phyloP scores from a whole-genome alignment of 2,329 filamentous ascomycete species.

The Ceratocystis albifundus region DNA sequence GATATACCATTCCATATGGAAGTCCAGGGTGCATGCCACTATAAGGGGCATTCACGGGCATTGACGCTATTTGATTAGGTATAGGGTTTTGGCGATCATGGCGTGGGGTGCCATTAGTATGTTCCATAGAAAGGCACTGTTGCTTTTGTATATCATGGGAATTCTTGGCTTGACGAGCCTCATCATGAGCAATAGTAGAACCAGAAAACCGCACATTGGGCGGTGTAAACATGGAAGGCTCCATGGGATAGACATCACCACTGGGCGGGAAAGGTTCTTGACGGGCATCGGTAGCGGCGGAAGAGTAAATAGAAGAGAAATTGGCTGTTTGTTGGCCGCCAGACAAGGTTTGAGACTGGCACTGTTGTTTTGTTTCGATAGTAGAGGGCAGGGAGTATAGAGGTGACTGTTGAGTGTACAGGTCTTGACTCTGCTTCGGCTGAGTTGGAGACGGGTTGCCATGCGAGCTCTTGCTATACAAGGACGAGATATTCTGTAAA shows the following conservation, averaged over 20 bases:
- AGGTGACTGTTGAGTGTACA: not conserved
- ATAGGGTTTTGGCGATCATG: not conserved
- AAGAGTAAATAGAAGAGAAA: not conserved
- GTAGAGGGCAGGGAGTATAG: not conserved
- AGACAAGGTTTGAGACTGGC: not conserved
- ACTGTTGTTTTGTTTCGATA: not conserved
- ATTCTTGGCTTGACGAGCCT: not conserved
- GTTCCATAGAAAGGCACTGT: not conserved
- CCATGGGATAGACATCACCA: not conserved
- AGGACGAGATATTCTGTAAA: not conserved
- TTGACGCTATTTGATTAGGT: not conserved
- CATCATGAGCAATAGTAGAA: not conserved
- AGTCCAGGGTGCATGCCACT: not conserved
- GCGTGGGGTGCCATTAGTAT: not conserved
- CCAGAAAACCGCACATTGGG: not conserved
- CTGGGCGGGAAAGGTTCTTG: not conserved
- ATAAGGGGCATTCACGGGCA: not conserved
- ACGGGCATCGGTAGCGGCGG: not conserved
- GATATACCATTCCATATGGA: conserved; percentile 4
- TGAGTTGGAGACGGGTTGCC: not conserved
- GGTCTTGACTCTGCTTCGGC: not conserved
- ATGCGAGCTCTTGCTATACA: not conserved
- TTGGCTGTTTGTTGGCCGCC: not conserved
- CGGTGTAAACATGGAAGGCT: not conserved
- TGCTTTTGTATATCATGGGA: not conserved